Percentiles rank a stretch among this genome's conserved stretches.
These are phyloP conservation scores for Smittium mucronatum DNA, from an alignment of 371 early-diverging fungal genomes.

Conservation along the genomic window DNA sequence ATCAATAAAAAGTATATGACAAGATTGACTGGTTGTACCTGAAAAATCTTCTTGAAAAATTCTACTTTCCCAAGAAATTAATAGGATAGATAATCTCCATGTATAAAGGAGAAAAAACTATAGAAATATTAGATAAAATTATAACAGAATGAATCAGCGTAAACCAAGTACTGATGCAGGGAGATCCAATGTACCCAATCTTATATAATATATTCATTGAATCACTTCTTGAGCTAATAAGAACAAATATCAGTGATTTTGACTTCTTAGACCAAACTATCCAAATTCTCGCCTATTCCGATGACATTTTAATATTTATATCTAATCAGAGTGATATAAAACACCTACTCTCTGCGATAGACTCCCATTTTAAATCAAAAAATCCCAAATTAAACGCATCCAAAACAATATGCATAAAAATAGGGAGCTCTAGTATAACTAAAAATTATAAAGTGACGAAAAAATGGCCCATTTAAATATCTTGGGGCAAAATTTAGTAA, in stretches of 20 bases:
- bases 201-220: constrained; percentile 15
- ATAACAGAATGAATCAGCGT: not conserved
- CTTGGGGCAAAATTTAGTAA: no score
- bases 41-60: not conserved
- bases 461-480: no score
- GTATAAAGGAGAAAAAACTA: not conserved
- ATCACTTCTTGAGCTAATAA: constrained; percentile 10
- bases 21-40: not conserved
- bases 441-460: not conserved
- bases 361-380: constrained; percentile 8
- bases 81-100: not conserved
- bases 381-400: constrained; percentile 12
- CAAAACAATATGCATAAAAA: constrained; percentile 13
- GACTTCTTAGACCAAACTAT: not conserved
- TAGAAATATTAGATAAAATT: not conserved
- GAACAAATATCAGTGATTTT: not conserved
- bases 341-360: not conserved
- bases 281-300: constrained; percentile 11
- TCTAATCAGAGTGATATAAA: not conserved
- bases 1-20: not conserved
- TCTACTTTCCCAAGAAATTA: not conserved
- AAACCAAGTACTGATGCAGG: constrained; percentile 12
- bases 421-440: not conserved
- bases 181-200: constrained; percentile 14
- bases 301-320: constrained; percentile 10